Percentiles rank a stretch among this genome's conserved stretches.
phyloP scores from a whole-genome alignment of 225 moss, liverwort and hornwort genomes.

The Thuidium tamariscinum region DNA sequence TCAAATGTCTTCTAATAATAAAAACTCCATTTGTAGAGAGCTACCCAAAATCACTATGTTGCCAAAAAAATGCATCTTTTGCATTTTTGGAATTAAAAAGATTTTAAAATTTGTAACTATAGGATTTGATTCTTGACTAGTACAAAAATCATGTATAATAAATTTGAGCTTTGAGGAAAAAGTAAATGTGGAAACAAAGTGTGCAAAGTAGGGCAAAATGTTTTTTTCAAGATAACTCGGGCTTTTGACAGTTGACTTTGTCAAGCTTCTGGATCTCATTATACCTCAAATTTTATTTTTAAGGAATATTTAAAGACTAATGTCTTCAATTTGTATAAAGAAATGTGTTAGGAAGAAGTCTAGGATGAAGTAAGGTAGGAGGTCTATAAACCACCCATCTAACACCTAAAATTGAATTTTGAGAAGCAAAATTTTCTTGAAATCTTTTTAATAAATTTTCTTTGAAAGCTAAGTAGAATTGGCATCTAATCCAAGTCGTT shows the following conservation, averaged over 20 bases:
- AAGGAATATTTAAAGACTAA: not conserved
- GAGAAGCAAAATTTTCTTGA: too few species aligned
- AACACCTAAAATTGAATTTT: too few species aligned
- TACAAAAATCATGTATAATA: too few species aligned
- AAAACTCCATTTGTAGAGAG: too few species aligned
- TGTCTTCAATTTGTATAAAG: not conserved
- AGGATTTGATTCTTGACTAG: fast-evolving
- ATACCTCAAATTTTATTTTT: not conserved
- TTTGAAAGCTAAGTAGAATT: too few species aligned
- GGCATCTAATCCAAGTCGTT: too few species aligned
- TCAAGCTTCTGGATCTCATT: fast-evolving
- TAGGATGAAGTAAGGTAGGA: too few species aligned
- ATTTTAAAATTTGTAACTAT: fast-evolving
- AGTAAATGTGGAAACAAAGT: not conserved
- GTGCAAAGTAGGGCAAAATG: fast-evolving
- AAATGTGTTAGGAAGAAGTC: fast-evolving
- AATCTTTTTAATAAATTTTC: too few species aligned
- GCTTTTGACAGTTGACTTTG: not conserved
- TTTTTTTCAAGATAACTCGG: not conserved
- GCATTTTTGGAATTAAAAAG: too few species aligned
- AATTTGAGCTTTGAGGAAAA: fast-evolving
- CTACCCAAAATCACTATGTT: fast-evolving
- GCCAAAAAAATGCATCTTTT: too few species aligned
- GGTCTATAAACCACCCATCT: too few species aligned
- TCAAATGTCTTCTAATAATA: too few species aligned